Evolutionary conservation across 306 rosid species (phyloP).

Genomic region (Chamaecrista fasciculata): DNA sequence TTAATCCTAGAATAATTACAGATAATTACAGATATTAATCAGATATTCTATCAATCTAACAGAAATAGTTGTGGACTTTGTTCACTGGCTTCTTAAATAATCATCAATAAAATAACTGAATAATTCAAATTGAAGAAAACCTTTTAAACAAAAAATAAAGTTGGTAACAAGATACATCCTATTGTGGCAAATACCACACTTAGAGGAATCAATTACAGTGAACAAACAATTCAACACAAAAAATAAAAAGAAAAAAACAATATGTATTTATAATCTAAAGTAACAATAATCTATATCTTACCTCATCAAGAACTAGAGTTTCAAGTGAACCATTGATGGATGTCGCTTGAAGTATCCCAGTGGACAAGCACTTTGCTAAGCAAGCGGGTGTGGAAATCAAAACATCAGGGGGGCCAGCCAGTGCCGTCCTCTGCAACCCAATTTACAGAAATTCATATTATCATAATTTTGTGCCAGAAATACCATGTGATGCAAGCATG

Average conservation of each 20-base stretch:
- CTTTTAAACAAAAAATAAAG: constrained; percentile 5
- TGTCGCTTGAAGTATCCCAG: constrained; percentile 50
- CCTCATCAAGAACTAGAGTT: constrained; percentile 98
- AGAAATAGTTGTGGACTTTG: not conserved
- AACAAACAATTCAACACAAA: not conserved
- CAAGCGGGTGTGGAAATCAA: constrained; percentile 93
- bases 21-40: no score
- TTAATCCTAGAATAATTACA: no score
- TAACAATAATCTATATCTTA: constrained; percentile 4
- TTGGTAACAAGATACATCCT: not conserved
- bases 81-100: constrained; percentile 8
- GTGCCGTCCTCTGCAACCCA: constrained; percentile 62
- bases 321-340: constrained; percentile 65
- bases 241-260: not conserved
- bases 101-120: constrained; percentile 6
- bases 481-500: no score
- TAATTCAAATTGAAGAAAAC: not conserved
- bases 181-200: not conserved
- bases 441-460: constrained; percentile 14
- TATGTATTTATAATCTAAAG: not conserved
- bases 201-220: not conserved
- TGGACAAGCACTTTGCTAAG: constrained; percentile 73
- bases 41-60: no score
- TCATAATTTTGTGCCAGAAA: not conserved
- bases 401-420: constrained; percentile 78